Evolutionary conservation across 345 rosid genomes (phyloP), one percentile per base, ranked within the genome.

Genomic region (Linum tenue): DNA sequence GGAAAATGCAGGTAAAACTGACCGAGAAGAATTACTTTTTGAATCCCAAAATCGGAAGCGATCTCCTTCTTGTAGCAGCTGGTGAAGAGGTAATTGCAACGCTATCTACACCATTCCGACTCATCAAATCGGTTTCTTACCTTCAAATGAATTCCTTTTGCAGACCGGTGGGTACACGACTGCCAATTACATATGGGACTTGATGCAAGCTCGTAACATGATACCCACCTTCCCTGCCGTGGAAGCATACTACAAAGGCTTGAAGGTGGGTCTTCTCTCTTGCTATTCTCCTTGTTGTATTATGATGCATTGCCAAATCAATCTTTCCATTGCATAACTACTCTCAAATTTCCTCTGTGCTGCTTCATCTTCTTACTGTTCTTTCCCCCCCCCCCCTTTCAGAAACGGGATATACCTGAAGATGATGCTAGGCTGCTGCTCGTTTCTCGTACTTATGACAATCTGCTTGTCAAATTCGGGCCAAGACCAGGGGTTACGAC

Each of bases 101-200:
- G 10, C 53, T 57, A 53, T 39, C 39, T 53, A 14, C 3, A 39
- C 56, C 35, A 7, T 66, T 56, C 38, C 39, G 44, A 2, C 9
- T 31, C 42, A 14, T 5, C 5, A 14, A 74, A 50, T 36, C 37
- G 17, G 15, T 42, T 70, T 12, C 56, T 15, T 59, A 39, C 39
- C 42, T 5, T 66, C 44, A 56, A 50, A 55, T 64, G 42, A 41
- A 56, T 15, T 69, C 66, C 63, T 58, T 44, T 43, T 56, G 43
- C 87, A 88, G 99, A 78, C 80, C 16, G 97, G 97, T 64, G 99
- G 95, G 42, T 94, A 86, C 74, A 83, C 89, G 16, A 80, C 72
- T 64, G 97, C 99, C 69, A 90, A 94, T 78, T 84, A 69, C 69
- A 70, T 89, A 73, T 94, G 99, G 99, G 96, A 94, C 79, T 70